Evolutionary conservation across 352 stramenopile species (phyloP), one percentile per base, ranked within the genome.

Genomic region (Phytophthora litchii): DNA sequence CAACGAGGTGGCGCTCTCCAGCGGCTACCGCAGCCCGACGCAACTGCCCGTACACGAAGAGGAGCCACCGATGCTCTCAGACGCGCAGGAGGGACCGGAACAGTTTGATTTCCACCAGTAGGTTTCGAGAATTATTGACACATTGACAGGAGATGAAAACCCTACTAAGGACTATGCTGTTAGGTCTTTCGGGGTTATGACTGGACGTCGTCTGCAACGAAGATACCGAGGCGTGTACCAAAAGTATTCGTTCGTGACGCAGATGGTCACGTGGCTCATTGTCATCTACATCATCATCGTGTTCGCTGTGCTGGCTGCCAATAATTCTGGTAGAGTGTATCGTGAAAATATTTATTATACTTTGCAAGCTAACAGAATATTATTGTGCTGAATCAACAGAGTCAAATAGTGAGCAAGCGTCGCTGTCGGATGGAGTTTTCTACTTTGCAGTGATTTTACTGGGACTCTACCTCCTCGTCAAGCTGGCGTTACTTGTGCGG

Each of bases 401-500:
- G 12, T 38, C 50, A 6, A 14, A 37, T 36, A 51, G 14, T 0
- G 42, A 83, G 37, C 52, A 47, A 13, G 52, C 45, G 35, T 70
- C 64, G 1, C 54, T 67, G 10, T 79, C 72, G 0, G 63, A 85
- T 43, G 69, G 72, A 12, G 21, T 85, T n/a, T 90, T 90, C 55
- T 76, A 80, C 36, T 64, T 84, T 29, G 59, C 72, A 8, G 17
- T 78, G 1, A 62, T 86, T 20, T 27, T 86, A 4, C 27, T 89
- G 2, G 65, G 70, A 1, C 52, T 90, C 32, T 91, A 92, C 53
- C 37, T 92, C 21, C 74, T 94, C 14, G 80, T 89, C 1, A 72
- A 87, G 42, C 60, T 95, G 31, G 72, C 82, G 14, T 47, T 95
- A 38, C 65, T 96, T 19, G 83, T 93, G 40, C 83, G 84, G 42